phyloP scores from a whole-genome alignment of 805 yeast species.

The Grigorovia jiainica region DNA sequence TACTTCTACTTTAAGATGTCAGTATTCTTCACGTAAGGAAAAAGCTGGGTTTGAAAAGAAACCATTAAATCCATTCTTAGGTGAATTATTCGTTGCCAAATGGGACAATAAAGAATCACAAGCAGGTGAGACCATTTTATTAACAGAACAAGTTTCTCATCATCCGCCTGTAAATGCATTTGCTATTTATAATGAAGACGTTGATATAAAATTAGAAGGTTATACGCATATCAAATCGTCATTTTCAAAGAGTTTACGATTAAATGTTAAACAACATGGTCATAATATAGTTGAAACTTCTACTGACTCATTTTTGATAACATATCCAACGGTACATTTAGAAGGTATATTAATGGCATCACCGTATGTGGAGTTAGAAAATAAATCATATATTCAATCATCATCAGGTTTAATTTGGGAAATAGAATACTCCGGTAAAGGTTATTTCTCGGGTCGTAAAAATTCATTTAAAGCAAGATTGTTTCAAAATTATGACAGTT shows the following conservation, averaged over 20 bases:
- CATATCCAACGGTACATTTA: conserved; percentile 87
- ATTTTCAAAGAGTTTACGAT: conserved; percentile 62
- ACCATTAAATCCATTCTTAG: conserved; percentile 92
- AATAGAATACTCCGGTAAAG: conserved; percentile 82
- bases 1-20: conserved; percentile 81
- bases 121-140: conserved; percentile 65
- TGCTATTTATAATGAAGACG: conserved; percentile 61
- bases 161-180: conserved; percentile 97
- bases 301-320: conserved; percentile 61
- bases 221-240: conserved; percentile 83
- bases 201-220: conserved; percentile 68
- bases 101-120: conserved; percentile 55
- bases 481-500: conserved; percentile 41
- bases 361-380: conserved; percentile 92
- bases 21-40: conserved; percentile 87
- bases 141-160: conserved; percentile 91
- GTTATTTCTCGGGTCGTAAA: conserved; percentile 94
- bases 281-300: conserved; percentile 69
- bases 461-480: conserved; percentile 84
- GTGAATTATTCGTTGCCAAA: conserved; percentile 86
- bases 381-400: conserved; percentile 71
- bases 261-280: conserved; percentile 85
- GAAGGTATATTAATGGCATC: conserved; percentile 88
- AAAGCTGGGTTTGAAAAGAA: conserved; percentile 89
- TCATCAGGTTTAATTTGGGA: conserved; percentile 66